Base-by-base conservation (phyloP, 352 stramenopile genomes). In the Globisporangium nagaii region DNA sequence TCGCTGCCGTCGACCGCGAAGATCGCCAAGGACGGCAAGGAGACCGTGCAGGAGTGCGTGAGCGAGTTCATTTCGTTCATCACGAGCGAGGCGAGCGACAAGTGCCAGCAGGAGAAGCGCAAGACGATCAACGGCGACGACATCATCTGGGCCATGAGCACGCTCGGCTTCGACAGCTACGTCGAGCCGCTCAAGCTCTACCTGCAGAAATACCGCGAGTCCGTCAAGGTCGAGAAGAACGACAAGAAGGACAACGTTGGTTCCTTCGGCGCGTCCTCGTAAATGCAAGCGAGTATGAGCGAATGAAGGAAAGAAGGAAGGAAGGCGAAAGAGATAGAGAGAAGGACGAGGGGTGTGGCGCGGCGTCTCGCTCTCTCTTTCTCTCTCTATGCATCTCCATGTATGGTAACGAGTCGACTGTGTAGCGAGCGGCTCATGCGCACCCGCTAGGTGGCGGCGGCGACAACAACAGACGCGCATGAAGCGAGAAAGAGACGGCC, bases 11-110 rank as follows among this genome's bases (percentile, higher is more conserved):
- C 96, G 59, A 98, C 97, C 50, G 97, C 96, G 56, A 99, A 99
- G 86, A 99, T 99, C 71, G 96, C 96, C 53, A 99, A 99, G 79
- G 97, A 99, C 71, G 98, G 96, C 60, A 99, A 99, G 73, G 97
- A 99, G 71, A 98, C 95, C 10, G 96, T 99, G 49, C 97, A 99
- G 80, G 97, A 99, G 80, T 99, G 96, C 66, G 97, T 99, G 55
- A 98, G 91, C 43, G 97, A 99, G 79, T 99, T 99, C 75, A 99
- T 99, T 68, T 98, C 93, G 68, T 99, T 99, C 79, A 99, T 99
- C 67, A 99, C 97, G 52, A 98, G 80, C 66, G 87, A 98, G 63
- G 97, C 97, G 27, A 98, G 88, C 60, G 97, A 99, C 73, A 99
- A 99, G 66, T 99, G 97, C 74, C 91, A 99, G 68, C 95, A 99